Evolutionary conservation across 2,329 filamentous ascomycete genomes (phyloP), one percentile per base, ranked within the genome.

Genomic region (Scedosporium boydii): DNA sequence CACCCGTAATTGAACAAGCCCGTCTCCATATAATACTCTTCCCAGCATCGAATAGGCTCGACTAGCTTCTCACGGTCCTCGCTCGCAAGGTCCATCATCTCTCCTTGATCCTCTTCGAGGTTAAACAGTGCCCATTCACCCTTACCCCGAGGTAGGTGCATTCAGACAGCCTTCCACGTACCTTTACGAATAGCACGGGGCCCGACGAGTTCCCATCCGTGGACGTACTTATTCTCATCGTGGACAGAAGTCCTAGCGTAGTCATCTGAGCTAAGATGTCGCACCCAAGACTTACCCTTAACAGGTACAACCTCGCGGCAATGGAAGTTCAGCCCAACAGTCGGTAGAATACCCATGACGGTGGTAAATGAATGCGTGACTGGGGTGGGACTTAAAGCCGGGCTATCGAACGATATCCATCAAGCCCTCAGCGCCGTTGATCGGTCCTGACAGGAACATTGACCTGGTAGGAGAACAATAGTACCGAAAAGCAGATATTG

Each of bases 281-380:
- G 65, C 0, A 76, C 63, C 77, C 81, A 80, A 60, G 76, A 78
- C 26, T 73, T 73, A 10, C 81, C 82, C 5, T 80, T 77, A 77
- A 84, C 80, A 3, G 71, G 67, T 2, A 82, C 81, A 23, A 85
- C 71, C 62, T 80, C 74, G 3, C 80, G 76, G 14, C 77, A 80
- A 55, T 72, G 69, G 68, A 75, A 80, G 0, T 64, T 71, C 0
- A 67, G 16, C 7, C 41, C 41, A 16, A 81, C 79, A 79, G 82
- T 42, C 7, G 41, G 41, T 6, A 42, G 41, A 42, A 42, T 42
- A 16, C 16, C 41, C 41, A 42, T 82, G 46, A 81, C 78, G 0
- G 79, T 81, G 3, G 79, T 76, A 70, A 84, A 84, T 55, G 77
- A 72, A 68, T 78, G 73, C 4, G 77, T 78, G 63, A 83, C 69